Conservation (phyloP, 768 basidiomycete genomes). For the Obba rivulosa region DNA sequence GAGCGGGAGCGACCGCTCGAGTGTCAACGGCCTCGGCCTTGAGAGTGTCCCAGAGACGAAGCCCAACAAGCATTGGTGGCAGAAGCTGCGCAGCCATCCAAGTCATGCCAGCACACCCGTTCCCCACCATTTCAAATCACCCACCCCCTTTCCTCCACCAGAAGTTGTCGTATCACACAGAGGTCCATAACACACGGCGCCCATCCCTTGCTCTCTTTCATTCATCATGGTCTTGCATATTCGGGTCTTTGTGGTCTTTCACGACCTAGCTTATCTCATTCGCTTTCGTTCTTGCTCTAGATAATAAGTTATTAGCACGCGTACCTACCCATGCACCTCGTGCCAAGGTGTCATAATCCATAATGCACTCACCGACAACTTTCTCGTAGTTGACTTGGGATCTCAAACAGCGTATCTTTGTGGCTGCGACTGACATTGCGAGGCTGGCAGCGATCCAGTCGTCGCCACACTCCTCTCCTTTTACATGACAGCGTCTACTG, state of each 20-base stretch:
- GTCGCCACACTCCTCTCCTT: no score
- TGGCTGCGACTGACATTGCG: no score
- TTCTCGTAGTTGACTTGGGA: no score
- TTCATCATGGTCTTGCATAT: not conserved
- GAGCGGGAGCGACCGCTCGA: not conserved
- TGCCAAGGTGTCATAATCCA: no score
- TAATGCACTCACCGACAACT: no score
- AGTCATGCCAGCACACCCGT: conserved; percentile 14
- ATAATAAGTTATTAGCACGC: not conserved
- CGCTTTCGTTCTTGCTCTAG: not conserved
- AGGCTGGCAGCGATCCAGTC: no score
- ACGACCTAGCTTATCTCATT: not conserved
- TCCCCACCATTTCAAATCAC: conserved; percentile 3
- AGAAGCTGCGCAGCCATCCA: conserved; percentile 17
- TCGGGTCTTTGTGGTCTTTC: not conserved
- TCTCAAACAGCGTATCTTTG: no score
- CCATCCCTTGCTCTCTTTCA: not conserved
- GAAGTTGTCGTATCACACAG: not conserved
- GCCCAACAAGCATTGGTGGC: conserved; percentile 15
- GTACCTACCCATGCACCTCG: not conserved
- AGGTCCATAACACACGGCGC: not conserved
- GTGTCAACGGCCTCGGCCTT: not conserved
- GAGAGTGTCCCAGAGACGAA: not conserved
- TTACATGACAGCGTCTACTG: no score
- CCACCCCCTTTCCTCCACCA: not conserved